These are phyloP conservation scores for Mycena floridula DNA, from an alignment of 768 basidiomycete genomes.

Conservation along the genomic window DNA sequence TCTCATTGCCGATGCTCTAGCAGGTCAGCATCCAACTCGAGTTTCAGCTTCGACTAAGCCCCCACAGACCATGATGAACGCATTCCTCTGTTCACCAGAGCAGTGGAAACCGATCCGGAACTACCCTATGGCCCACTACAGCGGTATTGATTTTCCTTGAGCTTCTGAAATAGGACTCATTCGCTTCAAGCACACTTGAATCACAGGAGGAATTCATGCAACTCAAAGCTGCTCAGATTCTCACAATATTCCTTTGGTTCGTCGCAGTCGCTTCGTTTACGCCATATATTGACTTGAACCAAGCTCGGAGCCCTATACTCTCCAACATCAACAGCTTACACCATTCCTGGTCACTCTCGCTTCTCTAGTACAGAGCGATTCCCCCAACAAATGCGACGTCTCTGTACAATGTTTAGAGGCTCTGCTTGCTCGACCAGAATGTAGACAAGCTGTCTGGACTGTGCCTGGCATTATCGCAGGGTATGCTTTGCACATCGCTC, in stretches of 20 bases:
- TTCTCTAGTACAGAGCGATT: slow-evolving; percentile 51
- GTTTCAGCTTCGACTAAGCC: background rate
- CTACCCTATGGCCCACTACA: slow-evolving; percentile 78
- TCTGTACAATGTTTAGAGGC: slow-evolving; percentile 89
- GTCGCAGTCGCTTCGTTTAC: slow-evolving; percentile 11
- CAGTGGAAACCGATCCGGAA: slow-evolving; percentile 64
- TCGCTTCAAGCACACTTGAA: slow-evolving; percentile 57
- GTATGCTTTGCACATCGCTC: too few species aligned
- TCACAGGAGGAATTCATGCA: slow-evolving; percentile 94
- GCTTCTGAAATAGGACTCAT: slow-evolving; percentile 9
- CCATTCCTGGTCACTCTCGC: slow-evolving; percentile 59
- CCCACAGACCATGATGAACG: slow-evolving; percentile 79
- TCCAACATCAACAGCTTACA: slow-evolving; percentile 46
- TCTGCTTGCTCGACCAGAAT: slow-evolving; percentile 74
- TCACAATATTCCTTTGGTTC: slow-evolving; percentile 80
- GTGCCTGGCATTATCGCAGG: slow-evolving; percentile 63
- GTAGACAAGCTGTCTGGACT: slow-evolving; percentile 75
- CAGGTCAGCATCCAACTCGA: slow-evolving; percentile 41
- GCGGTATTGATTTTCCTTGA: slow-evolving; percentile 35
- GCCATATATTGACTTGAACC: slow-evolving; percentile 2
- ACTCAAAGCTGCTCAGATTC: slow-evolving; percentile 80
- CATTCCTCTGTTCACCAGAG: slow-evolving; percentile 64
- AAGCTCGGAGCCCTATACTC: slow-evolving; percentile 46
- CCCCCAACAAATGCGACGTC: slow-evolving; percentile 74
- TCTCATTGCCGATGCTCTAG: slow-evolving; percentile 82